A percentile compares a stretch with the other conserved stretches of the same genome.
phyloP scores from a whole-genome alignment of 202 grass and related monocot genomes.

The Panicum virgatum region DNA sequence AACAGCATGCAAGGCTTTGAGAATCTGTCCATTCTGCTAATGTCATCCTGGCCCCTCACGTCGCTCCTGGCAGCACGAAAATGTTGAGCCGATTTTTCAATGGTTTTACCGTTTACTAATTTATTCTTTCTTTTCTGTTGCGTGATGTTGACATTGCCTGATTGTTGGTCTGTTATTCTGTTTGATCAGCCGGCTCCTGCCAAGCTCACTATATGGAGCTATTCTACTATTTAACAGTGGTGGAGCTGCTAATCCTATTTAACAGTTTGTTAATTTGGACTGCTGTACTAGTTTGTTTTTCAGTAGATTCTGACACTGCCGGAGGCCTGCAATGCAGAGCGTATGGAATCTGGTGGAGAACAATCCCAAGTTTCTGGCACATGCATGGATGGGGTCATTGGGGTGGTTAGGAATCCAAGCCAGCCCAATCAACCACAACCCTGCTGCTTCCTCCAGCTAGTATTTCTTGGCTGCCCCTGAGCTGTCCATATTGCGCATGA shows the following conservation, averaged over 20 bases:
- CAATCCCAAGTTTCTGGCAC: background rate
- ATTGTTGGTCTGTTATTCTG: background rate
- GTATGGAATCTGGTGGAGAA: conserved; percentile 29
- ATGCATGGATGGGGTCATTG: conserved; percentile 23
- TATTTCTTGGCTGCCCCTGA: conserved; percentile 25
- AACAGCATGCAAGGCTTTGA: background rate
- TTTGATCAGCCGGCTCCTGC: background rate
- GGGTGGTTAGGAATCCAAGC: conserved; percentile 10
- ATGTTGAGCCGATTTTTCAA: background rate
- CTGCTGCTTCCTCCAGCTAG: background rate
- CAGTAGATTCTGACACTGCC: conserved; percentile 13
- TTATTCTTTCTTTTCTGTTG: background rate
- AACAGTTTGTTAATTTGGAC: background rate
- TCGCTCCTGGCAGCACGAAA: background rate
- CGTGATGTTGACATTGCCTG: background rate
- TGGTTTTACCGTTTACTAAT: background rate
- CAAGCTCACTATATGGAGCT: background rate
- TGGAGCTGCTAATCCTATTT: background rate
- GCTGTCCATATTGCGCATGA: conserved; percentile 37
- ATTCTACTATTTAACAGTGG: background rate
- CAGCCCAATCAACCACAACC: background rate
- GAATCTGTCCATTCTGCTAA: background rate
- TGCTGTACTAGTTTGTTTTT: background rate
- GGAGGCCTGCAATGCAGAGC: conserved; percentile 1
- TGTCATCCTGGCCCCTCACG: background rate